phyloP scores from a whole-genome alignment of 805 yeast species.

The Zygosaccharomyces bisporus region DNA sequence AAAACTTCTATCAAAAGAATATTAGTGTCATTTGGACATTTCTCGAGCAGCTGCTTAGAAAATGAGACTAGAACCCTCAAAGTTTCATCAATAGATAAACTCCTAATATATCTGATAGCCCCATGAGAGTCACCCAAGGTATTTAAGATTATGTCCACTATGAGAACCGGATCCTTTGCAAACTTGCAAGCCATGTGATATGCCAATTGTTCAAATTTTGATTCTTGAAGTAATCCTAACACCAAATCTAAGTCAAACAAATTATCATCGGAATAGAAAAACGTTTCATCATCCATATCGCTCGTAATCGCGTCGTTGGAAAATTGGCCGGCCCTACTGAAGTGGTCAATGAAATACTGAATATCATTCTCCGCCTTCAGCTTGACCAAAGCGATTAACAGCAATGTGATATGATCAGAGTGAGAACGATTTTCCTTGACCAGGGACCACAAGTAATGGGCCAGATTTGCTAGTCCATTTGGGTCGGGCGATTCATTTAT shows the following conservation, averaged over 20 bases:
- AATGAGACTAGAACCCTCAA: slow-evolving; percentile 64
- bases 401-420: slow-evolving; percentile 77
- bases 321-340: slow-evolving; percentile 29
- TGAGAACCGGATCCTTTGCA: slow-evolving; percentile 64
- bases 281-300: slow-evolving; percentile 38
- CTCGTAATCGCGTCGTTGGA: slow-evolving; percentile 29
- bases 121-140: slow-evolving; percentile 58
- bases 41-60: slow-evolving; percentile 61
- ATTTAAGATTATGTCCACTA: slow-evolving; percentile 69
- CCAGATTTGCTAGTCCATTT: slow-evolving; percentile 45
- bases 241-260: slow-evolving; percentile 64
- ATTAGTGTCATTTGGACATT: slow-evolving; percentile 76
- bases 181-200: slow-evolving; percentile 61
- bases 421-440: slow-evolving; percentile 53
- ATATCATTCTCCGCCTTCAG: slow-evolving; percentile 59
- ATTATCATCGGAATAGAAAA: slow-evolving; percentile 30
- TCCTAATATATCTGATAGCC: slow-evolving; percentile 61
- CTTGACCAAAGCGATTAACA: slow-evolving; percentile 77
- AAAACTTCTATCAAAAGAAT: slow-evolving; percentile 78
- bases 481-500: slow-evolving; percentile 46
- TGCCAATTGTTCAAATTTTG: slow-evolving; percentile 63
- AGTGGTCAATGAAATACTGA: slow-evolving; percentile 49
- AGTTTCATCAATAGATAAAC: slow-evolving; percentile 72
- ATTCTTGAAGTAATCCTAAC: slow-evolving; percentile 66
- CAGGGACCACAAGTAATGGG: slow-evolving; percentile 60